Percentiles rank a stretch among this genome's conserved stretches.
These are phyloP conservation scores for Trifolium fragiferum DNA, from an alignment of 306 rosid species.

Conservation along the genomic window DNA sequence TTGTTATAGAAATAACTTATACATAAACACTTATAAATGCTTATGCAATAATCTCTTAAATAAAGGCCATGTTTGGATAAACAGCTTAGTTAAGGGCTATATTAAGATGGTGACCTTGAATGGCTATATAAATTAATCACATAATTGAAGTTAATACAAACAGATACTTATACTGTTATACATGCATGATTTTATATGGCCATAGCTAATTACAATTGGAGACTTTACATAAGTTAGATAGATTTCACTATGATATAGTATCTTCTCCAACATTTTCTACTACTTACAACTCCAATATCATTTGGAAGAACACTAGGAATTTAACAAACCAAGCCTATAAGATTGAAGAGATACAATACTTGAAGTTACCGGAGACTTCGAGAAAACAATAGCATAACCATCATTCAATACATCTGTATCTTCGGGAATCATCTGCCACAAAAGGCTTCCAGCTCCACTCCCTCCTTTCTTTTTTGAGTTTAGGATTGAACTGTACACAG, in stretches of 20 bases:
- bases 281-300: conserved; percentile 83
- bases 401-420: conserved; percentile 92
- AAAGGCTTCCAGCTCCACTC: conserved; percentile 77
- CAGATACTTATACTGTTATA: conserved; percentile 5
- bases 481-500: conserved; percentile 60
- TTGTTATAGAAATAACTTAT: not conserved
- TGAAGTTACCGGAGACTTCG: conserved; percentile 70
- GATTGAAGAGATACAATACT: conserved; percentile 70
- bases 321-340: conserved; percentile 60
- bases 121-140: too few relatives aligned
- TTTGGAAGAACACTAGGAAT: conserved; percentile 68
- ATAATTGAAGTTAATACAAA: conserved; percentile 4
- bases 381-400: conserved; percentile 78
- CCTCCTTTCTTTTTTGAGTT: conserved; percentile 86
- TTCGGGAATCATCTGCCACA: conserved; percentile 89
- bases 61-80: too few relatives aligned
- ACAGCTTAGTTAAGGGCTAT: too few relatives aligned
- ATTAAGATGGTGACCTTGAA: too few relatives aligned
- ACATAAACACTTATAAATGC: not conserved
- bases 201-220: conserved; percentile 15
- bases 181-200: conserved; percentile 27
- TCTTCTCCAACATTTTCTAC: conserved; percentile 49
- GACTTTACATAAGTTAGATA: too few relatives aligned
- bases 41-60: too few relatives aligned
- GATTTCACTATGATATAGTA: conserved; percentile 48